Evolutionary conservation across 2,329 filamentous ascomycete species (phyloP).

Genomic region (Trichophyton benhamiae): DNA sequence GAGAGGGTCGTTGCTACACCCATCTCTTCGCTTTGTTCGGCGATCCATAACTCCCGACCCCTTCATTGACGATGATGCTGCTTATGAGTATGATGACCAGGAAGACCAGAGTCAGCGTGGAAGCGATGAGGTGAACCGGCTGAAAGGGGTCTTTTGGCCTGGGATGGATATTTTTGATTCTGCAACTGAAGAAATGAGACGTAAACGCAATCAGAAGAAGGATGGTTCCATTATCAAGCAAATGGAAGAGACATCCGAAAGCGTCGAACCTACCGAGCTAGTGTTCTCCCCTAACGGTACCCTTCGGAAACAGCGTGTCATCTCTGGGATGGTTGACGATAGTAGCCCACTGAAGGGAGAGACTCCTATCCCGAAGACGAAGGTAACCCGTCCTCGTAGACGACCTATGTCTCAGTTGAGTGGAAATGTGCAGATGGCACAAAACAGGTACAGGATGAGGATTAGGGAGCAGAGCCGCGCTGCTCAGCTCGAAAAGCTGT

Average conservation of each 20-base stretch:
- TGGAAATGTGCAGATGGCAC: conserved; percentile 21
- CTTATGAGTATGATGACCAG: conserved; percentile 14
- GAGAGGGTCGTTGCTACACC: not conserved
- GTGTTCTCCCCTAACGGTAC: conserved; percentile 36
- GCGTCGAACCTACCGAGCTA: conserved; percentile 36
- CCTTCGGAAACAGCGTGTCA: conserved; percentile 33
- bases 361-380: conserved; percentile 30
- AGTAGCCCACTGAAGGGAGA: conserved; percentile 36
- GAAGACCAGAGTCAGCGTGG: conserved; percentile 14
- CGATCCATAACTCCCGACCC: conserved; percentile 12
- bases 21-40: not conserved
- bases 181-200: conserved; percentile 37
- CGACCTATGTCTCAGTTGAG: conserved; percentile 22
- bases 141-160: conserved; percentile 39
- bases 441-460: conserved; percentile 20
- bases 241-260: conserved; percentile 35
- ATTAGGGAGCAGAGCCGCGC: conserved; percentile 8
- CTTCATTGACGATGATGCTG: conserved; percentile 15
- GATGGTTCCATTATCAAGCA: conserved; percentile 33
- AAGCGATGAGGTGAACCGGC: conserved; percentile 27
- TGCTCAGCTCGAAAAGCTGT: conserved; percentile 9
- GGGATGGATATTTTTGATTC: conserved; percentile 43
- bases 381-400: conserved; percentile 20
- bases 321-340: conserved; percentile 39
- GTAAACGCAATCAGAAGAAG: conserved; percentile 41